phyloP scores from a whole-genome alignment of 2,329 filamentous ascomycete genomes.

The Apiospora hydei region DNA sequence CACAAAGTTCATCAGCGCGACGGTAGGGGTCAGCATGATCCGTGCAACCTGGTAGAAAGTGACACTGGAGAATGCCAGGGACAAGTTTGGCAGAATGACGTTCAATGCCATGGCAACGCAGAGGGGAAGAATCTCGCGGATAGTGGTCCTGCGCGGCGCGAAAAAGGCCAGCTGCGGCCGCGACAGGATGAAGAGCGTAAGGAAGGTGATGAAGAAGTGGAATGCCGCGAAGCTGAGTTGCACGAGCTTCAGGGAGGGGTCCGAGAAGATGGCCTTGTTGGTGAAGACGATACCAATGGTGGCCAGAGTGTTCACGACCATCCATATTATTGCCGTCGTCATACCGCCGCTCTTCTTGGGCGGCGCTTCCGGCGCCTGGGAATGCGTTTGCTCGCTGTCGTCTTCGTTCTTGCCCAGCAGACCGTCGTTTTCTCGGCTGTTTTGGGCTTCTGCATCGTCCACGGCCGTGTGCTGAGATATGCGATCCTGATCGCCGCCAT shows the following conservation, averaged over 20 bases:
- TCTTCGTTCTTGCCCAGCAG: constrained; percentile 44
- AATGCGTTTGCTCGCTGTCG: constrained; percentile 43
- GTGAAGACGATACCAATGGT: constrained; percentile 73
- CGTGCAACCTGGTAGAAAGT: constrained; percentile 76
- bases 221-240: constrained; percentile 73
- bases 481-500: constrained; percentile 43
- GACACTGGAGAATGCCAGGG: constrained; percentile 71
- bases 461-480: constrained; percentile 41
- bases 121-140: constrained; percentile 68
- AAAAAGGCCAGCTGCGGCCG: constrained; percentile 66
- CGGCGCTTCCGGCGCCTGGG: constrained; percentile 39
- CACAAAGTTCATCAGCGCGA: constrained; percentile 70
- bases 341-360: constrained; percentile 43
- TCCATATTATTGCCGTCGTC: constrained; percentile 58
- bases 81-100: constrained; percentile 73
- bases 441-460: constrained; percentile 49
- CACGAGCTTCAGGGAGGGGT: constrained; percentile 65
- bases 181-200: constrained; percentile 68
- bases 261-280: constrained; percentile 74
- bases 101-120: constrained; percentile 72
- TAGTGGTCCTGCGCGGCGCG: constrained; percentile 59
- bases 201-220: constrained; percentile 72
- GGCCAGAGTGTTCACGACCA: constrained; percentile 66
- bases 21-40: constrained; percentile 70
- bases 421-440: constrained; percentile 51